A percentile compares a stretch with the other conserved stretches of the same genome.
Evolutionary conservation across 2,329 filamentous ascomycete genomes (phyloP).

Genomic region (Cadophora luteo-olivacea): DNA sequence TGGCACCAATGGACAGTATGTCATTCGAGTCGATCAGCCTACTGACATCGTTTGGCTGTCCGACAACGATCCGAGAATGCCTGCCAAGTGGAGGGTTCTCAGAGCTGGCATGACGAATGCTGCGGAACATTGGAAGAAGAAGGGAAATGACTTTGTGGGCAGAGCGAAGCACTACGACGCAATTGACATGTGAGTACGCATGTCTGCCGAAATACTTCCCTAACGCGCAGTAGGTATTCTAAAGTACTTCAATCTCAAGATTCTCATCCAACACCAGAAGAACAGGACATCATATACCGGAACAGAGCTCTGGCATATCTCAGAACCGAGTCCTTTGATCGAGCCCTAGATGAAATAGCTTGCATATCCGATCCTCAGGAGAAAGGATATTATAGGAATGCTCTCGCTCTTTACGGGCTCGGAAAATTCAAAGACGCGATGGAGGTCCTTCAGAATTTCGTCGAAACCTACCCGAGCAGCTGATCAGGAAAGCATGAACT

Average conservation of each 20-base stretch:
- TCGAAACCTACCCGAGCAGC: background rate
- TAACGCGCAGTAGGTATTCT: conserved; percentile 19
- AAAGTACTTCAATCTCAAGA: conserved; percentile 29
- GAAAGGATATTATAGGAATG: conserved; percentile 24
- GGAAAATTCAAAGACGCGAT: background rate
- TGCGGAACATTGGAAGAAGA: background rate
- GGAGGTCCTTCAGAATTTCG: background rate
- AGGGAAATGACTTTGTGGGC: background rate
- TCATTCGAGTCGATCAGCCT: background rate
- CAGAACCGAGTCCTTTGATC: conserved; percentile 45
- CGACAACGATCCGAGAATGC: background rate
- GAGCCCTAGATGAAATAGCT: conserved; percentile 35
- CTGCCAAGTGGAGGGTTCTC: background rate
- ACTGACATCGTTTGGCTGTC: background rate
- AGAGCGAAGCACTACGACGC: background rate
- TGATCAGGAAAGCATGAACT: background rate
- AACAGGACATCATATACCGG: conserved; percentile 36
- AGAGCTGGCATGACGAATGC: background rate
- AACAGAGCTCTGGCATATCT: conserved; percentile 47
- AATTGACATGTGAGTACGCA: background rate
- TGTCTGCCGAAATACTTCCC: background rate
- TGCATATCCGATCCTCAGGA: background rate
- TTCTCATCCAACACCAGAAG: no score
- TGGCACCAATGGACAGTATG: background rate
- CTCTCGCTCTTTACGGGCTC: conserved; percentile 22